A percentile compares a stretch with the other conserved stretches of the same genome.
Conservation (phyloP, 352 stramenopile genomes). For the Pythium pectinolyticum region DNA sequence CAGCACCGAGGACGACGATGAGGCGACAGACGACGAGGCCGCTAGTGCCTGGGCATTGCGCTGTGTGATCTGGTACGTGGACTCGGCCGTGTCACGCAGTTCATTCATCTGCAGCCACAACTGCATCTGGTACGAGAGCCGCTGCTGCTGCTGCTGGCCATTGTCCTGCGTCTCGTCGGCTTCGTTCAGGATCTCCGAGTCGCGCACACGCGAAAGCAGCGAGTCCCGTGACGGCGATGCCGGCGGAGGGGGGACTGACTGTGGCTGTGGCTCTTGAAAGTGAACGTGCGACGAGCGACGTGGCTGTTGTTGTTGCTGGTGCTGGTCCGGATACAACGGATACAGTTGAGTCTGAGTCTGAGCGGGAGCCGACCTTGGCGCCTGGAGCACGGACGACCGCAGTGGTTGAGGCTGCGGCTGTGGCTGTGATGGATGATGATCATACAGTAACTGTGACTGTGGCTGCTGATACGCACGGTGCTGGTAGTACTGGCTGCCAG, state of each 20-base stretch:
- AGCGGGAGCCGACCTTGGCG: no score
- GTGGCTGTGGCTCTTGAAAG: conserved; percentile 2
- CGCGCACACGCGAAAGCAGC: background rate
- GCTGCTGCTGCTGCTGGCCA: conserved; percentile 15
- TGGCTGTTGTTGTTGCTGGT: background rate
- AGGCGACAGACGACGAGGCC: no score
- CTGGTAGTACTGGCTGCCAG: background rate
- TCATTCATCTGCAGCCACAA: conserved; percentile 77
- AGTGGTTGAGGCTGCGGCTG: background rate
- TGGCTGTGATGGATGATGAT: background rate
- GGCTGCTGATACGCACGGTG: conserved; percentile 11
- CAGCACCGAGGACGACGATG: no score
- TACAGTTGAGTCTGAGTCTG: no score
- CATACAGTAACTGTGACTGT: conserved; percentile 1
- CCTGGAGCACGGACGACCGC: conserved; percentile 3
- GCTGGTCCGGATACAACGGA: background rate
- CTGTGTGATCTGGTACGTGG: conserved; percentile 61
- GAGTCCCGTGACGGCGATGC: background rate
- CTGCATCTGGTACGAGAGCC: conserved; percentile 59
- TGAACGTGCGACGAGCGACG: conserved; percentile 16
- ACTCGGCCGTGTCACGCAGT: conserved; percentile 57
- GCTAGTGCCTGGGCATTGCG: conserved; percentile 56
- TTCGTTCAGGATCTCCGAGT: conserved; percentile 17
- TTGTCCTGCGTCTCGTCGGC: background rate
- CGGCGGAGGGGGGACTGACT: background rate